phyloP scores from a whole-genome alignment of 31 red algal species.

The Odonthalia washingtoniensis region DNA sequence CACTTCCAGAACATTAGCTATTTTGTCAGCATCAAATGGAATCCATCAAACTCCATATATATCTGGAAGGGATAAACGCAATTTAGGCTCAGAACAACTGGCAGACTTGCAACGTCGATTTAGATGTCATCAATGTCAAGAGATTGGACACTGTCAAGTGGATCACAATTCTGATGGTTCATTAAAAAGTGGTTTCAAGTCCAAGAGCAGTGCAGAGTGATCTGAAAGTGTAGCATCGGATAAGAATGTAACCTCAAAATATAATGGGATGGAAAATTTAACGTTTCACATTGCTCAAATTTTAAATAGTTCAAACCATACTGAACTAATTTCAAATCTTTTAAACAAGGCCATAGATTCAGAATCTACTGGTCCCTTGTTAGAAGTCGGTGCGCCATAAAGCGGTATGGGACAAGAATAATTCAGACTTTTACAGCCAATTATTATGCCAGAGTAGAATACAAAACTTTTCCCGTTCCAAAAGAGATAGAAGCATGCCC shows the following conservation, averaged over 20 bases:
- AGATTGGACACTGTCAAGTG: neutral
- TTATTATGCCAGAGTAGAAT: constrained; percentile 13
- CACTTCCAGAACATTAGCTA: neutral
- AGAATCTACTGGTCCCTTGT: neutral
- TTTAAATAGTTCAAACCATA: too few species aligned
- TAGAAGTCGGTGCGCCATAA: constrained; percentile 26
- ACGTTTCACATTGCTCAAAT: neutral
- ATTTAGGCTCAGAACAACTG: neutral
- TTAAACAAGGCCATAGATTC: too few species aligned
- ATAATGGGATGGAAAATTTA: neutral
- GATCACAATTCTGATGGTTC: neutral
- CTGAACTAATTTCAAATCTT: neutral
- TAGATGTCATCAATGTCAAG: neutral
- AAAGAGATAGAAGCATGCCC: neutral
- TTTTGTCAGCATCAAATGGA: neutral
- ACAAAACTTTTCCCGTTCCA: constrained; percentile 25
- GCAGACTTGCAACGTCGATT: neutral
- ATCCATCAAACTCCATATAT: neutral
- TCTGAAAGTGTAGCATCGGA: neutral
- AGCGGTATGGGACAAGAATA: constrained; percentile 37
- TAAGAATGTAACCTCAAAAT: neutral
- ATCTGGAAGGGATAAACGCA: neutral
- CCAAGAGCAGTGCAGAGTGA: neutral
- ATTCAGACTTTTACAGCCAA: neutral
- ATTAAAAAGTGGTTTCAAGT: neutral